Base-by-base conservation (phyloP, 192 early-diverging fungal species). In the Powellomyces hirtus region DNA sequence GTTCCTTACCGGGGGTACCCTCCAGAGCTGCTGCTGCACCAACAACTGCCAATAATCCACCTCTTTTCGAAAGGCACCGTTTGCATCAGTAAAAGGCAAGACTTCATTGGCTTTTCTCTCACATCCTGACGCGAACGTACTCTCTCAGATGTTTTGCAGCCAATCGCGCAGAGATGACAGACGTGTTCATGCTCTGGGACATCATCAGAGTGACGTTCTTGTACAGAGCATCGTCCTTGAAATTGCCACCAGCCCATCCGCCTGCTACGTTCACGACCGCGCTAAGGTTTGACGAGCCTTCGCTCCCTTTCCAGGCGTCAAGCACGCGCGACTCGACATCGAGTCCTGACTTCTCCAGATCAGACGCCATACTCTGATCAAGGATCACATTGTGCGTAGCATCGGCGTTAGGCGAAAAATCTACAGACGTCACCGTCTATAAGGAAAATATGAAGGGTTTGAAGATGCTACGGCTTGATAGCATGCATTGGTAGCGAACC, bases 221-320 rank as follows among this genome's bases (percentile, higher is more conserved):
- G 63, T 94, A 86, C 34, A 94, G 66, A 1, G 73, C 75, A 34
- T 75, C 66, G 70, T 86, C 86, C 18, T 78, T 81, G 27, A 92
- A 86, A 66, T 92, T 92, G 16, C 96, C 96, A 34, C 94, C 94
- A 45, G 89, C 91, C 93, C 94, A 98, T 5, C 96, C 96, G 55
- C 96, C 96, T 36, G 96, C 96, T 14, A 93, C 94, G 70, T 92
- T 95, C 30, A 98, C 70, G 49, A 98, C 81, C 1, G 91, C 94
- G 59, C 91, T 89, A 10, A 90, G 75, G 66, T 92, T 90, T 0
- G 16, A 4, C 31, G 22, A 14, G 63, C 16, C 52, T n/a, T 11
- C 24, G 56, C 4, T 87, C 53, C n/a, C 77, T 65, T n/a, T 71
- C 50, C 7, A 79, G 30, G 34, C 49, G 26, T 20, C 52, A 6